Percentiles rank a stretch among this genome's conserved stretches.
Evolutionary conservation across 768 basidiomycete genomes (phyloP).

Genomic region (Podaxis mareebaensis): DNA sequence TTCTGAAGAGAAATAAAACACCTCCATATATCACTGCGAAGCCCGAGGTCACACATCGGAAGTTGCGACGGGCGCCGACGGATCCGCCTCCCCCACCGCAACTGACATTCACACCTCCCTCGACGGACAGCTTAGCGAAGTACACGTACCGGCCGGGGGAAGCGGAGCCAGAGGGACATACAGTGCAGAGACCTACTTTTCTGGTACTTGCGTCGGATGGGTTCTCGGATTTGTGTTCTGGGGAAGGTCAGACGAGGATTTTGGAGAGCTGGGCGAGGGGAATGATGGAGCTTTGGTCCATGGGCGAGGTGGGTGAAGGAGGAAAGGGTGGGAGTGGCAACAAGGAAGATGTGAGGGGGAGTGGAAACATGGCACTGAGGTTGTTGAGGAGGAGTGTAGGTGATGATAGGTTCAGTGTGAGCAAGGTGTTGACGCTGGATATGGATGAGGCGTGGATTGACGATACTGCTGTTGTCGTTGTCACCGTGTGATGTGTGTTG

Average conservation of each 20-base stretch:
- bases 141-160: slow-evolving; percentile 10
- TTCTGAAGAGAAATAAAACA: slow-evolving; percentile 59
- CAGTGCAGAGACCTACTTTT: slow-evolving; percentile 31
- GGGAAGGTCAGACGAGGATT: slow-evolving; percentile 45
- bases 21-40: slow-evolving; percentile 68
- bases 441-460: slow-evolving; percentile 69
- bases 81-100: slow-evolving; percentile 14
- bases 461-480: slow-evolving; percentile 64
- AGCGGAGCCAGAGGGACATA: slow-evolving; percentile 9
- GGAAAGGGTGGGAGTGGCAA: slow-evolving; percentile 15
- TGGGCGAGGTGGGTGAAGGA: slow-evolving; percentile 16
- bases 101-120: slow-evolving; percentile 13
- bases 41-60: slow-evolving; percentile 63
- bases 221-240: slow-evolving; percentile 57
- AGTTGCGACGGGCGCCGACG: slow-evolving; percentile 27
- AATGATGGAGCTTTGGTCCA: slow-evolving; percentile 34
- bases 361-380: slow-evolving; percentile 54
- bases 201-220: slow-evolving; percentile 70
- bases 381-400: slow-evolving; percentile 59
- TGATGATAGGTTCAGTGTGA: slow-evolving; percentile 50
- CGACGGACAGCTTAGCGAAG: slow-evolving; percentile 12
- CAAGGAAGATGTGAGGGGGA: slow-evolving; percentile 11
- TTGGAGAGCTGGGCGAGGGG: slow-evolving; percentile 53
- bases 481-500: slow-evolving; percentile 11
- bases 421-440: slow-evolving; percentile 61